Conservation (phyloP, 495 filamentous ascomycete species). For the Viridothelium virens region DNA sequence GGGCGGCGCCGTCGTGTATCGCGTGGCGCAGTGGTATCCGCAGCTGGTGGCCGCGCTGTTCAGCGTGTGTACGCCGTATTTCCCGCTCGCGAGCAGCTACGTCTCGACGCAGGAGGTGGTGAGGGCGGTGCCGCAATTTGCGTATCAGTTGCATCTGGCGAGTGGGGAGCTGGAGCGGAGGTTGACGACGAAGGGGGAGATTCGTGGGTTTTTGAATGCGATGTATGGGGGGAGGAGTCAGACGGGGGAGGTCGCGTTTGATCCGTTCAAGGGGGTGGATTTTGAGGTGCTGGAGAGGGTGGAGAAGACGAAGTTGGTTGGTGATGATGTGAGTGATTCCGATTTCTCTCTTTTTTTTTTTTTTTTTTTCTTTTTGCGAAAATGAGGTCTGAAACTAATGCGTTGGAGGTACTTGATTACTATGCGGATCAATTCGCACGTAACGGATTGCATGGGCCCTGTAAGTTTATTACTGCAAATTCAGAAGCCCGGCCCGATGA, state of each 20-base stretch:
- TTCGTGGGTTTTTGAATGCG: conserved; percentile 59
- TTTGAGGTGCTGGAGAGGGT: conserved; percentile 46
- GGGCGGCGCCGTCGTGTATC: conserved; percentile 52
- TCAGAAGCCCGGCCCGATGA: background rate
- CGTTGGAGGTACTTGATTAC: conserved; percentile 58
- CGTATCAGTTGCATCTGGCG: conserved; percentile 73
- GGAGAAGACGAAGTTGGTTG: conserved; percentile 48
- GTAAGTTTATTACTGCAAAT: conserved; percentile 38
- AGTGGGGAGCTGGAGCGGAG: conserved; percentile 52
- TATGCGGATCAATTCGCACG: conserved; percentile 62
- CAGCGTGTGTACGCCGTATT: conserved; percentile 69
- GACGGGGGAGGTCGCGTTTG: conserved; percentile 48
- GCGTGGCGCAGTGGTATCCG: conserved; percentile 64
- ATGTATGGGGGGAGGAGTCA: conserved; percentile 58
- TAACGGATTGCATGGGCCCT: conserved; percentile 66
- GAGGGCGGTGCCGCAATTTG: conserved; percentile 56
- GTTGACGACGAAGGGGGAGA: conserved; percentile 47
- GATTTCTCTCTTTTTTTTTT: no score
- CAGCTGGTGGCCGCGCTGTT: conserved; percentile 64
- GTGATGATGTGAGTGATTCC: conserved; percentile 44
- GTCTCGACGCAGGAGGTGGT: conserved; percentile 49
- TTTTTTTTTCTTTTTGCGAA: background rate
- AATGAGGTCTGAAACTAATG: background rate
- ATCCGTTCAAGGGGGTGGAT: conserved; percentile 48
- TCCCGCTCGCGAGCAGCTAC: conserved; percentile 43